phyloP scores from a whole-genome alignment of 345 rosid species.

The Durio zibethinus region DNA sequence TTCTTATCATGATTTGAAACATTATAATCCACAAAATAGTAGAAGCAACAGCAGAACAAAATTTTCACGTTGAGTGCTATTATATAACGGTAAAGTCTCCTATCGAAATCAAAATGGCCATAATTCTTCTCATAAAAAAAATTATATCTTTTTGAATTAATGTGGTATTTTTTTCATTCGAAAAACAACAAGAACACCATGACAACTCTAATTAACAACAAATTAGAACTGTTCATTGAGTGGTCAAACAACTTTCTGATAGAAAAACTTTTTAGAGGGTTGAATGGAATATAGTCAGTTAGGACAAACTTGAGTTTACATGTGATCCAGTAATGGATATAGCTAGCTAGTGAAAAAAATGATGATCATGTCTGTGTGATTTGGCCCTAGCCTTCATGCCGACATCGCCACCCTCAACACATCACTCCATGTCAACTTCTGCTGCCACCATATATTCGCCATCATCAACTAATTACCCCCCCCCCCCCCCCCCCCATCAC shows the following conservation, averaged over 20 bases:
- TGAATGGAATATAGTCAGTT: background rate
- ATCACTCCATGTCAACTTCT: constrained; percentile 15
- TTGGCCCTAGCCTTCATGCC: constrained; percentile 11
- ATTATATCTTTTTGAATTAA: background rate
- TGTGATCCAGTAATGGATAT: background rate
- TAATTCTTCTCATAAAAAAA: background rate
- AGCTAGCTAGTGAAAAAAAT: background rate
- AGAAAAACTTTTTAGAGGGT: background rate
- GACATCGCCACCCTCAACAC: constrained; percentile 10
- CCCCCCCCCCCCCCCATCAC: background rate
- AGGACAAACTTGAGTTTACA: background rate
- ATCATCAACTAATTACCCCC: background rate
- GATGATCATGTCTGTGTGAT: background rate
- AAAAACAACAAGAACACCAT: background rate
- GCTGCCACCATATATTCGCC: background rate
- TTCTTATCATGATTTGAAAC: too few relatives aligned
- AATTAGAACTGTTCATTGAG: background rate
- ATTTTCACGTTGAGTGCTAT: background rate
- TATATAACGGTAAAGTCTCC: background rate
- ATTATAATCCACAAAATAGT: too few relatives aligned
- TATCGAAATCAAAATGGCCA: background rate
- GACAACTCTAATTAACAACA: background rate
- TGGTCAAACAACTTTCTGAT: background rate
- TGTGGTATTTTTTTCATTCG: background rate
- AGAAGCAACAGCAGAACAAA: background rate